These are phyloP conservation scores for Sphagnum fallax DNA, from an alignment of 228 moss, liverwort and hornwort genomes.

Conservation along the genomic window DNA sequence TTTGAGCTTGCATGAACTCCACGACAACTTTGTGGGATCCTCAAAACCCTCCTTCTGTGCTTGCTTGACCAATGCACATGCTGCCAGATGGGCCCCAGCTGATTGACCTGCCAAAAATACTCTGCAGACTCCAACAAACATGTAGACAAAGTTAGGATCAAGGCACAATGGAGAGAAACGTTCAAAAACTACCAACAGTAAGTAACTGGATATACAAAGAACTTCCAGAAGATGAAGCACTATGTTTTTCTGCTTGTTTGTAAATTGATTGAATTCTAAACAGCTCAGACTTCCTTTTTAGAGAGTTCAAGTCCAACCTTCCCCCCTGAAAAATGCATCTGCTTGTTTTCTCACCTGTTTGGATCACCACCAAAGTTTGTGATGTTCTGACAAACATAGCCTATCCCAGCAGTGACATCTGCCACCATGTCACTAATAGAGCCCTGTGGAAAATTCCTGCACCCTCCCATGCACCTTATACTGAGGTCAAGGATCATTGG, in stretches of 20 bases:
- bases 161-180: no score
- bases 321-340: no score
- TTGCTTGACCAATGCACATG: conserved; percentile 75
- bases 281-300: no score
- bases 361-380: conserved; percentile 77
- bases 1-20: conserved; percentile 51
- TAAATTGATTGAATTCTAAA: no score
- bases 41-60: conserved; percentile 47
- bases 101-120: conserved; percentile 73
- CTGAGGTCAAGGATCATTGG: no score
- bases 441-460: conserved; percentile 96
- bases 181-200: no score
- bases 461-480: background rate
- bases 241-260: no score
- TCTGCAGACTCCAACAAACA: conserved; percentile 6
- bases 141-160: no score
- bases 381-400: conserved; percentile 59
- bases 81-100: conserved; percentile 78
- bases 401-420: conserved; percentile 69
- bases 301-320: no score
- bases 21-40: conserved; percentile 21
- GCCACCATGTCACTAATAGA: conserved; percentile 76
- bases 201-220: no score
- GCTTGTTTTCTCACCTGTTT: conserved; percentile 29
- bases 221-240: no score